A percentile compares a stretch with the other conserved stretches of the same genome.
Conservation (phyloP, 23 red algal genomes). For the Gracilaria gracilis region DNA sequence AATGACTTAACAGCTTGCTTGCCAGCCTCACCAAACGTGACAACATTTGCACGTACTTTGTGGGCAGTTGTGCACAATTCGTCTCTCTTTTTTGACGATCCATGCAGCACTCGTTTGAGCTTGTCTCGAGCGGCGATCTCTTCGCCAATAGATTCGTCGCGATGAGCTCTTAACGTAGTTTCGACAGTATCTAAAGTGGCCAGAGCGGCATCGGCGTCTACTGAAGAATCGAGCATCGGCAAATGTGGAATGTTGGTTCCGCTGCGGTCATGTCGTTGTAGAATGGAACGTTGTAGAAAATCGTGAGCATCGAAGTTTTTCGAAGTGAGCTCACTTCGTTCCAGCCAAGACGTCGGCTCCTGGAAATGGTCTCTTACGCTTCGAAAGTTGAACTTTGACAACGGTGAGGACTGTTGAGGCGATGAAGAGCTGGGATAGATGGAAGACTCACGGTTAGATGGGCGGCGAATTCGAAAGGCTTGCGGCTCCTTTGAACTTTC, state of each 20-base stretch:
- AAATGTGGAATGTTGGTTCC: conserved; percentile 23
- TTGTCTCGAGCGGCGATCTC: conserved; percentile 43
- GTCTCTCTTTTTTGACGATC: conserved; percentile 54
- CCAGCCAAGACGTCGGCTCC: conserved; percentile 66
- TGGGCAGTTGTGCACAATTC: conserved; percentile 17
- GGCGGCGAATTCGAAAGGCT: conserved; percentile 29
- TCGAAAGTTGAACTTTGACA: conserved; percentile 15
- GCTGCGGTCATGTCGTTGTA: conserved; percentile 35
- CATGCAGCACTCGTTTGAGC: conserved; percentile 41
- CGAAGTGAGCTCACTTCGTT: conserved; percentile 31
- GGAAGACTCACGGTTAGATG: conserved; percentile 13
- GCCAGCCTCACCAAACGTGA: conserved; percentile 39
- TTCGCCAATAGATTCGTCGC: conserved; percentile 31
- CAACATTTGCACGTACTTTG: conserved; percentile 56
- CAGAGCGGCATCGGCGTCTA: conserved; percentile 57
- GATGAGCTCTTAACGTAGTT: conserved; percentile 28
- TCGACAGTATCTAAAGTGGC: conserved; percentile 65
- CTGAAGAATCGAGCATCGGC: conserved; percentile 40
- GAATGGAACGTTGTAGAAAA: conserved; percentile 60
- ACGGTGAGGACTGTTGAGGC: neutral
- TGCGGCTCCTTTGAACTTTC: conserved; percentile 29
- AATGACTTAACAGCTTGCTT: conserved; percentile 46
- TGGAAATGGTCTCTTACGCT: conserved; percentile 12
- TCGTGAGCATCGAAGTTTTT: conserved; percentile 52
- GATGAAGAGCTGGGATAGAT: conserved; percentile 10